A percentile compares a stretch with the other conserved stretches of the same genome.
phyloP scores from a whole-genome alignment of 108 stramenopile species.

The Aurantiochytrium sp. region DNA sequence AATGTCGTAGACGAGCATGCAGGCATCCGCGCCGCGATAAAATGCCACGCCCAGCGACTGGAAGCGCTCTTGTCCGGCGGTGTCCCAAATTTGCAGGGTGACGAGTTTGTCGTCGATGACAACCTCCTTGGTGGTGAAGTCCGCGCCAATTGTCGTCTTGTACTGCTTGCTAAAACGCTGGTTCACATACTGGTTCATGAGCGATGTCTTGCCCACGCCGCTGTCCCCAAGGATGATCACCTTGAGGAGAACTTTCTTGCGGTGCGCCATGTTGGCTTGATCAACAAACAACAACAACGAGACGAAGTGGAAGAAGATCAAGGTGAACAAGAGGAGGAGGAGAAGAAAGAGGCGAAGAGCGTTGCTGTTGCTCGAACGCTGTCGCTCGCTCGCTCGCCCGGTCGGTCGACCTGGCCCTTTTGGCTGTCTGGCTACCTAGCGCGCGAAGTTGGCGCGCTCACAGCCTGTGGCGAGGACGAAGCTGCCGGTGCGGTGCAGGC shows the following conservation, averaged over 20 bases:
- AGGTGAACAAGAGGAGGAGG: too few relatives aligned
- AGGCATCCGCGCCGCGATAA: slow-evolving; percentile 95
- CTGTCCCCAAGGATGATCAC: slow-evolving; percentile 90
- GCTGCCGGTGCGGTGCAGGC: too few relatives aligned
- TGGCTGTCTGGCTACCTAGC: too few relatives aligned
- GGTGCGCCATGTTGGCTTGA: slow-evolving; percentile 36
- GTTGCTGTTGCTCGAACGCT: too few relatives aligned
- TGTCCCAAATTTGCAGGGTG: slow-evolving; percentile 97
- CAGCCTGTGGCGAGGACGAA: too few relatives aligned
- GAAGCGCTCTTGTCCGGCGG: slow-evolving; percentile 96
- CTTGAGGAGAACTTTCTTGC: slow-evolving; percentile 79
- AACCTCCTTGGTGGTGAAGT: slow-evolving; percentile 83
- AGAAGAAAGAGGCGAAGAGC: too few relatives aligned
- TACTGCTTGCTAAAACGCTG: slow-evolving; percentile 87
- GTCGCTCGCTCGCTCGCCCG: too few relatives aligned
- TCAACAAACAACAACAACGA: too few relatives aligned
- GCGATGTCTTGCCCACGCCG: slow-evolving; percentile 75
- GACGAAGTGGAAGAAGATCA: too few relatives aligned
- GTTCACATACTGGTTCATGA: slow-evolving; percentile 96
- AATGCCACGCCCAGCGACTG: slow-evolving; percentile 89
- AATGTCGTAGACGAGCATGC: slow-evolving; percentile 92
- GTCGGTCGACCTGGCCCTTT: too few relatives aligned
- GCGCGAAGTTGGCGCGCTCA: too few relatives aligned
- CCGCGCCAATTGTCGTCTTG: slow-evolving; percentile 97
- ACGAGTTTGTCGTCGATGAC: slow-evolving; percentile 60